These are phyloP conservation scores for Protomyces gravidus DNA, from an alignment of 1,139 yeast genomes.

Conservation along the genomic window DNA sequence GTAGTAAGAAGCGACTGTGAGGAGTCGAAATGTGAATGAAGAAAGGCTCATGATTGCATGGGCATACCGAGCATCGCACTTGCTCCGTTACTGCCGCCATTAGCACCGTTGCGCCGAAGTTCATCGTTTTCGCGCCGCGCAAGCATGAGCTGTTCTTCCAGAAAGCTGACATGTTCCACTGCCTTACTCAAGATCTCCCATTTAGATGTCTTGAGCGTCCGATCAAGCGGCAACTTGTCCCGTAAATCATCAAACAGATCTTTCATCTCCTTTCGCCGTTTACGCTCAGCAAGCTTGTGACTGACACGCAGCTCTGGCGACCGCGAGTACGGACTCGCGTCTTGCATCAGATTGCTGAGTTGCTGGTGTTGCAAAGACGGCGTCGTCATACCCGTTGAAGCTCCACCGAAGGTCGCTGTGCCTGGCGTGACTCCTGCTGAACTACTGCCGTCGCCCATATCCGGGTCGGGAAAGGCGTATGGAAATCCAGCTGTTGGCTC, in stretches of 20 bases:
- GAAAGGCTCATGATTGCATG: not conserved
- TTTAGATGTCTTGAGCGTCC: slow-evolving; percentile 35
- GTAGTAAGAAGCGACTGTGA: too few species aligned
- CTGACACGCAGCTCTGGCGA: slow-evolving; percentile 36
- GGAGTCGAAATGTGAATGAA: too few species aligned
- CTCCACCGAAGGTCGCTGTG: not conserved
- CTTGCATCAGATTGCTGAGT: slow-evolving; percentile 11
- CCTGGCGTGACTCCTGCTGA: not conserved
- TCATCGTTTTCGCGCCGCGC: slow-evolving; percentile 21
- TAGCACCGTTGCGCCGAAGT: slow-evolving; percentile 1
- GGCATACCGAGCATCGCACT: not conserved
- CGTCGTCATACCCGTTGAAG: not conserved
- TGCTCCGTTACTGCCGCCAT: not conserved
- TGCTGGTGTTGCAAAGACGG: slow-evolving; percentile 15
- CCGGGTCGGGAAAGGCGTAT: slow-evolving; percentile 32
- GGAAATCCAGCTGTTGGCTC: slow-evolving; percentile 31
- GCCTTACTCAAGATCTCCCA: slow-evolving; percentile 36
- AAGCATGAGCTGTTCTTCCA: slow-evolving; percentile 18
- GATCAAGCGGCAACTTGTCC: slow-evolving; percentile 35
- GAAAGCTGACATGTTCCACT: slow-evolving; percentile 16
- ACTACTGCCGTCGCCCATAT: slow-evolving; percentile 13
- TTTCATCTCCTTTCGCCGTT: slow-evolving; percentile 36
- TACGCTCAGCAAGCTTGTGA: slow-evolving; percentile 36
- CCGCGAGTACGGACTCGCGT: slow-evolving; percentile 34
- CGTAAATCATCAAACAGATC: slow-evolving; percentile 35